These are phyloP conservation scores for Chlamydomonas reinhardtii DNA, from an alignment of 163 green algal species.

Conservation along the genomic window DNA sequence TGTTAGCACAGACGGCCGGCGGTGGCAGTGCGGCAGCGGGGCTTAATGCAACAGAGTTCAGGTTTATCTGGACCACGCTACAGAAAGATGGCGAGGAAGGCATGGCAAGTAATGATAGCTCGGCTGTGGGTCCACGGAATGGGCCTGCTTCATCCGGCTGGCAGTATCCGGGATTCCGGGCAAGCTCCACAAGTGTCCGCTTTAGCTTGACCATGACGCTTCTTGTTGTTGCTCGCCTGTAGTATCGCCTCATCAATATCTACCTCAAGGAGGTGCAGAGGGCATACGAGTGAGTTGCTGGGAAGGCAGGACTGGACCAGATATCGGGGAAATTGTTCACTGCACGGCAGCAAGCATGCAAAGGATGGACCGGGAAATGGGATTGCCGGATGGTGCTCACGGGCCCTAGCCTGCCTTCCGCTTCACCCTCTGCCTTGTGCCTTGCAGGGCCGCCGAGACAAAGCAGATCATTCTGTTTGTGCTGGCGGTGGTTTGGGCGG, in stretches of 20 bases:
- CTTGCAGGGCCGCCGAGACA: conserved; percentile 31
- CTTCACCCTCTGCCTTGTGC: too few species aligned
- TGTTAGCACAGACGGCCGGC: neutral
- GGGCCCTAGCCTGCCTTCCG: neutral
- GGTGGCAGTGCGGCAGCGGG: neutral
- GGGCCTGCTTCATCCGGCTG: too few species aligned
- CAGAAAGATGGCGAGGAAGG: neutral
- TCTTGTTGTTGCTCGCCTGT: neutral
- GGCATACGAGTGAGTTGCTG: neutral
- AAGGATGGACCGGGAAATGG: too few species aligned
- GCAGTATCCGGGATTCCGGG: too few species aligned
- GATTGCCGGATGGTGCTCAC: neutral
- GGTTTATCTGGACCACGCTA: neutral
- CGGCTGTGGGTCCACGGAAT: too few species aligned
- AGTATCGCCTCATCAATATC: neutral
- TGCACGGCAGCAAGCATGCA: too few species aligned
- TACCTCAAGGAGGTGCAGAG: neutral
- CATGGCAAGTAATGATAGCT: neutral
- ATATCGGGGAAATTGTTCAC: too few species aligned
- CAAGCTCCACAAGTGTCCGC: too few species aligned
- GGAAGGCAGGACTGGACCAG: neutral
- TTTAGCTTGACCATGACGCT: too few species aligned
- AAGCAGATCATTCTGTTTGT: conserved; percentile 59
- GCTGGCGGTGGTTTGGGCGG: conserved; percentile 24
- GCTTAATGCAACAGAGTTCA: neutral